Conservation (phyloP, 148 eudicot genomes). For the Polygonum maritimum region DNA sequence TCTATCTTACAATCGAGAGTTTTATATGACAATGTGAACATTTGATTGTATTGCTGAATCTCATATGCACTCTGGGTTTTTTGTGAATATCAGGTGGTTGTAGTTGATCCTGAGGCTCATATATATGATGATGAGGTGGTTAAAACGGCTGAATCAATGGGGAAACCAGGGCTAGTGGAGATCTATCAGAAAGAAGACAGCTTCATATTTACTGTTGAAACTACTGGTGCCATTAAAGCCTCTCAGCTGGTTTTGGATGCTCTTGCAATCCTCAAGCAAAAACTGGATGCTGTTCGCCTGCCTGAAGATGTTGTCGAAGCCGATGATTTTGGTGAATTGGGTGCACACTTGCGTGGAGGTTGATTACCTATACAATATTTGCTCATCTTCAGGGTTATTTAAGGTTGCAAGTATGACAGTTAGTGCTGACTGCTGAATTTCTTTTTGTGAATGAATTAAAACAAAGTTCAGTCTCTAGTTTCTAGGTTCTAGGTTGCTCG, state of each 20-base stretch:
- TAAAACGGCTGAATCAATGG: conserved; percentile 85
- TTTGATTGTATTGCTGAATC: background rate
- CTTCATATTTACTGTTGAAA: conserved; percentile 84
- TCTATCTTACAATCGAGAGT: too few species aligned
- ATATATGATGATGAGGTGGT: conserved; percentile 86
- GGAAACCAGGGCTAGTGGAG: conserved; percentile 73
- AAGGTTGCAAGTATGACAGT: background rate
- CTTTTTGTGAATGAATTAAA: background rate
- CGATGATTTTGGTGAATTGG: conserved; percentile 58
- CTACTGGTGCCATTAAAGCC: conserved; percentile 91
- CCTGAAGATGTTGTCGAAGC: conserved; percentile 74
- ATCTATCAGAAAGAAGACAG: conserved; percentile 76
- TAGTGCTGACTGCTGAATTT: background rate
- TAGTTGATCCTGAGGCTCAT: conserved; percentile 78
- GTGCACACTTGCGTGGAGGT: conserved; percentile 12
- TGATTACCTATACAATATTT: background rate
- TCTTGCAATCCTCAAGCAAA: conserved; percentile 68
- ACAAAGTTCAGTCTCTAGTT: background rate
- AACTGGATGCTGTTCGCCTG: conserved; percentile 83
- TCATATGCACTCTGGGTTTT: background rate
- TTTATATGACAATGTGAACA: background rate
- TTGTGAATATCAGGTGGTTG: conserved; percentile 40
- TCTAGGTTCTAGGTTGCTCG: background rate
- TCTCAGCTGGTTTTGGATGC: conserved; percentile 75
- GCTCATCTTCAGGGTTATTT: background rate